phyloP scores from a whole-genome alignment of 164 flowering plant species.

The Pachysandra terminalis region DNA sequence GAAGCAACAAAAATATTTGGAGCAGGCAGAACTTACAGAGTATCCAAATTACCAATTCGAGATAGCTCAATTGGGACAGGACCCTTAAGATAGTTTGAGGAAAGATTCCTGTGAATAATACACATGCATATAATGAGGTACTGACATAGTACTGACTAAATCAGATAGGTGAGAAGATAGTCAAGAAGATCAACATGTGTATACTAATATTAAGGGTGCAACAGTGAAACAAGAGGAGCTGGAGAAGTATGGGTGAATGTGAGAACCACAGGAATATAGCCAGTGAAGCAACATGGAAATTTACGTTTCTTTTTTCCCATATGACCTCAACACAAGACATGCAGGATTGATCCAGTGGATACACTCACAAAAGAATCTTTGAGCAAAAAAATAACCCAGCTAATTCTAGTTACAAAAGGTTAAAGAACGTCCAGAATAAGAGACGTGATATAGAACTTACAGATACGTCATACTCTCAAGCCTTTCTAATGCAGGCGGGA shows the following conservation, averaged over 20 bases:
- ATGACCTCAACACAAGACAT: not conserved
- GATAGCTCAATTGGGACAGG: conserved; percentile 87
- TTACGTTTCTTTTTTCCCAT: not conserved
- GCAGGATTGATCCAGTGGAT: too few relatives aligned
- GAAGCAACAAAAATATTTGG: not conserved
- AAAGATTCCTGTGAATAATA: conserved; percentile 71
- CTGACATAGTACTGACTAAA: too few relatives aligned
- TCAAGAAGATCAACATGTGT: not conserved
- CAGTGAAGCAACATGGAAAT: not conserved
- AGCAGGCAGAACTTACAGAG: conserved; percentile 54
- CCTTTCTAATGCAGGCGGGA: conserved; percentile 59
- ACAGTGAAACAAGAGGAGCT: not conserved
- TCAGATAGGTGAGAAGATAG: too few relatives aligned
- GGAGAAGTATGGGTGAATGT: not conserved
- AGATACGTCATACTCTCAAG: conserved; percentile 82
- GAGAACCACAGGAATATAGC: not conserved
- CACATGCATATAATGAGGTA: too few relatives aligned
- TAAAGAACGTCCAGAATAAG: too few relatives aligned
- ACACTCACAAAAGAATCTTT: not conserved
- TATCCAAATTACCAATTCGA: conserved; percentile 84
- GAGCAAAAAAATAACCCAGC: not conserved
- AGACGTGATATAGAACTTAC: conserved; percentile 63
- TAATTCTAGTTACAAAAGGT: too few relatives aligned
- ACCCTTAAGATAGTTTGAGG: conserved; percentile 61
- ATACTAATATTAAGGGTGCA: not conserved